phyloP scores from a whole-genome alignment of 441 rosid species.

The Adansonia grandidieri region DNA sequence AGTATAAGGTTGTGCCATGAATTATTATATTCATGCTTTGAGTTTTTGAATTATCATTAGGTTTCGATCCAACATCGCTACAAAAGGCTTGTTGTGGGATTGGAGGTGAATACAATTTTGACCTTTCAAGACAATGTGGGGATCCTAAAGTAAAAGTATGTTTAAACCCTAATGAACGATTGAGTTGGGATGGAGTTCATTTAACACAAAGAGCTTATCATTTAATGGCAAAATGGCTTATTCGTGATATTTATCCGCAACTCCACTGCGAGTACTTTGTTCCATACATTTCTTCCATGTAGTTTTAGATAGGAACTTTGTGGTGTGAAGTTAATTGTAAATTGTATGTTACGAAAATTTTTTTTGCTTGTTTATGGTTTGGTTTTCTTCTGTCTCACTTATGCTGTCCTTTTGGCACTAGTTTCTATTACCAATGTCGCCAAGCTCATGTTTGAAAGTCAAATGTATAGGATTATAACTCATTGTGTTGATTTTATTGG shows the following conservation, averaged over 20 bases:
- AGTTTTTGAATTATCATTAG: not conserved
- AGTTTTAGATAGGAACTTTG: not conserved
- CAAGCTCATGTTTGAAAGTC: too few relatives aligned
- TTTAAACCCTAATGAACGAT: constrained; percentile 25
- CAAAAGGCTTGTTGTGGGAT: constrained; percentile 52
- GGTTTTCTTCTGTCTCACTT: too few relatives aligned
- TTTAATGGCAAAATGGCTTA: constrained; percentile 37
- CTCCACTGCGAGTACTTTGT: constrained; percentile 29
- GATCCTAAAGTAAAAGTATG: constrained; percentile 32
- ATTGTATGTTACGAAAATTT: too few relatives aligned
- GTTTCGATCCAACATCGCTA: constrained; percentile 36
- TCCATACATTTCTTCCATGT: not conserved
- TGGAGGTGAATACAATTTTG: constrained; percentile 41
- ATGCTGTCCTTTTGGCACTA: too few relatives aligned
- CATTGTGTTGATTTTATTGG: too few relatives aligned
- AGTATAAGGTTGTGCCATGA: not conserved
- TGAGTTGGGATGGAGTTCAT: constrained; percentile 52
- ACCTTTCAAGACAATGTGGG: constrained; percentile 32
- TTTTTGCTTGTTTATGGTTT: too few relatives aligned
- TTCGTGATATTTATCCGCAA: constrained; percentile 29
- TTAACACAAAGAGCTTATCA: constrained; percentile 44
- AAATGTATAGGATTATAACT: too few relatives aligned
- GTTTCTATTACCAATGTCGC: too few relatives aligned
- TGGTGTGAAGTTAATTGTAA: not conserved
- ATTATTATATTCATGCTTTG: not conserved